These are phyloP conservation scores for Hygrophoropsis aurantiaca DNA, from an alignment of 768 basidiomycete genomes.

Conservation along the genomic window DNA sequence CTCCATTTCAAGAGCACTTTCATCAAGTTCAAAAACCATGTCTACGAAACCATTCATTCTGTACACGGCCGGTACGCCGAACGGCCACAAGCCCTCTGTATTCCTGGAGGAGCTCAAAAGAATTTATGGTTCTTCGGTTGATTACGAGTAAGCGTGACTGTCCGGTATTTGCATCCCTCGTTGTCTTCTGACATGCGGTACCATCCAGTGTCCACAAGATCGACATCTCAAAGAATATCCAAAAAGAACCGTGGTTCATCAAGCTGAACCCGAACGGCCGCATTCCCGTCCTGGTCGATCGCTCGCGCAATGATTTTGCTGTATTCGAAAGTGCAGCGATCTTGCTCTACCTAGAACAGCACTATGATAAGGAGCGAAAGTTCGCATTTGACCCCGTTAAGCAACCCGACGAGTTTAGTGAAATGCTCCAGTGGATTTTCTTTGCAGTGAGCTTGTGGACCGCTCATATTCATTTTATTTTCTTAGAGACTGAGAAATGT, in stretches of 20 bases:
- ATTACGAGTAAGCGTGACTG: slow-evolving; percentile 34
- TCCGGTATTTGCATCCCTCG: neutral
- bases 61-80: slow-evolving; percentile 56
- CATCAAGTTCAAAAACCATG: slow-evolving; percentile 8
- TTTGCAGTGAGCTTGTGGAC: slow-evolving; percentile 28
- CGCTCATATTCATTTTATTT: neutral
- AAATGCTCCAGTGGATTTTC: slow-evolving; percentile 49
- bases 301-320: slow-evolving; percentile 24
- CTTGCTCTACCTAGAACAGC: slow-evolving; percentile 41
- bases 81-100: slow-evolving; percentile 52
- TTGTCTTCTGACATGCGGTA: slow-evolving; percentile 12
- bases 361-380: slow-evolving; percentile 42
- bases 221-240: slow-evolving; percentile 16
- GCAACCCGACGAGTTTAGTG: slow-evolving; percentile 32
- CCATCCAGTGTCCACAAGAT: slow-evolving; percentile 20
- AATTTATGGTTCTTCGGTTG: slow-evolving; percentile 31
- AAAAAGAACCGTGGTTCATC: slow-evolving; percentile 35
- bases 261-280: slow-evolving; percentile 42
- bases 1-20: neutral
- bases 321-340: slow-evolving; percentile 49
- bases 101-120: slow-evolving; percentile 61
- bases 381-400: slow-evolving; percentile 37
- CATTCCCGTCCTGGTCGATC: slow-evolving; percentile 38
- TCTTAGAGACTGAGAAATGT: neutral
- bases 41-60: slow-evolving; percentile 44